A percentile compares a stretch with the other conserved stretches of the same genome.
phyloP scores from a whole-genome alignment of 139 green algal species.

The Chlorella sp. region DNA sequence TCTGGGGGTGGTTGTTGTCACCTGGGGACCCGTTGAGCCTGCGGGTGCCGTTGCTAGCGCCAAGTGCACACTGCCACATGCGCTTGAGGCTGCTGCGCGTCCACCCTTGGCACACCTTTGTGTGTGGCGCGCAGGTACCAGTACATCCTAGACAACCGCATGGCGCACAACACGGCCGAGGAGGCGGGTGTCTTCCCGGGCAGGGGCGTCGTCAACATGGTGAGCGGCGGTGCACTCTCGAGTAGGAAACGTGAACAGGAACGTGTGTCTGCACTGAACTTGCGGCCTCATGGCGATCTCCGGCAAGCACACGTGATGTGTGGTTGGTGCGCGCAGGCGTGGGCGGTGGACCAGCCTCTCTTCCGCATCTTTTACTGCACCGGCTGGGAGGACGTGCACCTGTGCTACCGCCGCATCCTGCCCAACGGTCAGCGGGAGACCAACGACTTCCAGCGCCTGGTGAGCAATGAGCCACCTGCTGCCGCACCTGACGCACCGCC shows the following conservation, averaged over 20 bases:
- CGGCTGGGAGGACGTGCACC: constrained; percentile 31
- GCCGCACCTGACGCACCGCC: not conserved
- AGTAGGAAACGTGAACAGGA: not conserved
- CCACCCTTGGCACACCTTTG: not conserved
- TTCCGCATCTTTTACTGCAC: constrained; percentile 49
- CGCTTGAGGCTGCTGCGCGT: not conserved
- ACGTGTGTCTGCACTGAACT: not conserved
- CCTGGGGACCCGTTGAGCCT: not conserved
- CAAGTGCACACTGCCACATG: not conserved
- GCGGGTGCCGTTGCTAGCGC: not conserved
- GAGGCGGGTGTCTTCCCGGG: constrained; percentile 1
- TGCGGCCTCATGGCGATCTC: too few relatives aligned
- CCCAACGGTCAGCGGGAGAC: not conserved
- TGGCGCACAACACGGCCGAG: constrained; percentile 10
- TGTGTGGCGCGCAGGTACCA: not conserved
- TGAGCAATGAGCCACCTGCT: not conserved
- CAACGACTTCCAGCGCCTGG: not conserved
- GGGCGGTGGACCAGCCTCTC: constrained; percentile 20
- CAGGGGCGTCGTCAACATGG: constrained; percentile 1
- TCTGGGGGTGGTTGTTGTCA: too few relatives aligned
- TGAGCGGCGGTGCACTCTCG: not conserved
- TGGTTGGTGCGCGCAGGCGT: constrained; percentile 11
- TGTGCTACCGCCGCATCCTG: constrained; percentile 22
- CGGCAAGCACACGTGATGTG: not conserved
- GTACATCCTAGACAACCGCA: constrained; percentile 7